phyloP scores from a whole-genome alignment of 495 filamentous ascomycete genomes.

The Letharia columbiana region DNA sequence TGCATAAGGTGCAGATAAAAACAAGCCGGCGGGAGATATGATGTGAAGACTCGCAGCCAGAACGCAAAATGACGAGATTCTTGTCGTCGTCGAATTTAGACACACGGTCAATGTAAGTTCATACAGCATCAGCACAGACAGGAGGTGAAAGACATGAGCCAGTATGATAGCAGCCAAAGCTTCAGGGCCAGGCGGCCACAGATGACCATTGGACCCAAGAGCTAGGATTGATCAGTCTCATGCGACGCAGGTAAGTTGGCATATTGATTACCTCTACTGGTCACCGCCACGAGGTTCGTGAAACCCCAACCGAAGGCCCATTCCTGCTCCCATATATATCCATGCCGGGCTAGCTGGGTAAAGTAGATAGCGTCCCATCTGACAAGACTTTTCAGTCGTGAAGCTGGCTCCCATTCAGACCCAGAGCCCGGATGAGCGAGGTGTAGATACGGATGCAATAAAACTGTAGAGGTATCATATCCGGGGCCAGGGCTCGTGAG shows the following conservation, averaged over 20 bases:
- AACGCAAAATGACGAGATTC: slow-evolving; percentile 44
- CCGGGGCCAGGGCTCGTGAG: slow-evolving; percentile 57
- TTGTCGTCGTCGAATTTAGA: slow-evolving; percentile 26
- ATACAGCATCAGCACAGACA: slow-evolving; percentile 65
- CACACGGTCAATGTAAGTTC: slow-evolving; percentile 36
- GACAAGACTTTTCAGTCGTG: slow-evolving; percentile 45
- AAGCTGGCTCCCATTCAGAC: slow-evolving; percentile 16
- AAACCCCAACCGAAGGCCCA: slow-evolving; percentile 84
- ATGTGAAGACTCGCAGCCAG: slow-evolving; percentile 66
- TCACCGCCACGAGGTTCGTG: slow-evolving; percentile 40
- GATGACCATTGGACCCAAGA: slow-evolving; percentile 4
- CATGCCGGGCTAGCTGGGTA: slow-evolving; percentile 54
- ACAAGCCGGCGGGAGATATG: slow-evolving; percentile 77
- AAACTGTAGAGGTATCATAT: slow-evolving; percentile 81
- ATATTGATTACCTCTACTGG: slow-evolving; percentile 40
- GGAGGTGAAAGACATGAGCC: slow-evolving; percentile 63
- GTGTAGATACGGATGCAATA: slow-evolving; percentile 37
- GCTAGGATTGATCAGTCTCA: not conserved
- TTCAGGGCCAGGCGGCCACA: slow-evolving; percentile 6
- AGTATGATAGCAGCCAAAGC: slow-evolving; percentile 52
- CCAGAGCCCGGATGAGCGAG: slow-evolving; percentile 1
- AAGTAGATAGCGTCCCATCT: slow-evolving; percentile 96
- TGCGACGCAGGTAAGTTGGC: not conserved
- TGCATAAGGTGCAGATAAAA: slow-evolving; percentile 78
- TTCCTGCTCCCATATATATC: slow-evolving; percentile 86